Evolutionary conservation across 2,329 filamentous ascomycete genomes (phyloP), one percentile per base, ranked within the genome.

Genomic region (Penicillium fuscoglaucum): DNA sequence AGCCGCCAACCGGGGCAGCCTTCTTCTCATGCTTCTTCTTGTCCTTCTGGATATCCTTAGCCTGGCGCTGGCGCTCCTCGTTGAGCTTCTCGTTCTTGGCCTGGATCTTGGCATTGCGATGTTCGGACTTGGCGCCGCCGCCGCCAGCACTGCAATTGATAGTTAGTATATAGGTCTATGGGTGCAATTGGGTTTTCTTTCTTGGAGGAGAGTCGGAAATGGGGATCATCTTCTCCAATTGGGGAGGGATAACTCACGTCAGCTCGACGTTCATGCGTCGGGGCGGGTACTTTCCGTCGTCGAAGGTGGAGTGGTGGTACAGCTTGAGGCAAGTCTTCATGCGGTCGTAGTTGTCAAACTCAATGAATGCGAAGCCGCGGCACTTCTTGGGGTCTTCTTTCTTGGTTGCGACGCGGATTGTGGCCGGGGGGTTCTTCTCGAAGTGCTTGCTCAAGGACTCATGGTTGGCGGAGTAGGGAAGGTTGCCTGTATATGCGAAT

Each of bases 281-380:
- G 52, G 87, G 78, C 1, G 76, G 75, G 33, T 75, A 79, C 68
- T 78, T 79, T 39, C 79, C 79, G 53, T 83, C 82, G 59, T 85
- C 79, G 72, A 97, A 96, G 63, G 83, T 83, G 59, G 86, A 89
- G 78, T 97, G 93, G 78, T 98, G 93, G 78, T 93, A 93, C 63
- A 91, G 86, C 76, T 93, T 90, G 60, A 98, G 82, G 71, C 91
- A 96, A 33, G 91, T 95, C 81, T 96, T 90, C 91, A 96, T 96
- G 72, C 89, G 86, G 76, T 93, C 90, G 77, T 88, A 96, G 66
- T 87, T 84, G 63, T 87, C 87, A 72, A 97, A 98, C 76, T 98
- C 93, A 67, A 98, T 81, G 75, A 97, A 96, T 6, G 90, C 91
- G 68, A 90, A 89, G 37, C 91, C 90, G 66, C 88, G 88, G 70